Base-by-base conservation (phyloP, 441 rosid genomes). In the Euphorbia celastroides region DNA sequence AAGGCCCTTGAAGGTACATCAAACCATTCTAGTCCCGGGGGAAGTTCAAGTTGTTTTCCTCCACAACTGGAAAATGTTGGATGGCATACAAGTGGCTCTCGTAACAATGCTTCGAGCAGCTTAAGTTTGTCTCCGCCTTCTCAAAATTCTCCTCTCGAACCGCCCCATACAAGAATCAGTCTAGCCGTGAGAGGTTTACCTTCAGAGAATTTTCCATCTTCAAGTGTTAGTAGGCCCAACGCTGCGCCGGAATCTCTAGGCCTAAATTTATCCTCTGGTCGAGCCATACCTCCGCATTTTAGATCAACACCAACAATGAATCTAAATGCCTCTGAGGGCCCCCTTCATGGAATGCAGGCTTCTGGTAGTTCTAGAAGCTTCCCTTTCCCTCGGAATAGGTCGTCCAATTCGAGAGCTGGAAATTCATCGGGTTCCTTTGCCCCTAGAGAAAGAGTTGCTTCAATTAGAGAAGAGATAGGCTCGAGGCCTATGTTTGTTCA, bases 1-100 rank as follows among this genome's bases (percentile, higher is more conserved):
- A 92, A 81, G 82, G 84, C 91, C 63, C 87, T 86, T 72, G 96
- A 91, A 78, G 97, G 90, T 75, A 76, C 87, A 58, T 82, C 98
- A 36, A 82, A 82, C 72, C 87, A 73, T 67, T 81, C 88, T 52
- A 81, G 78, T 76, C 69, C 82, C n/a, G 80, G 78, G 50, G 86
- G 79, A 71, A 84, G 84, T 70, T 81, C 90, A 48, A 75, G 82
- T 75, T 70, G 74, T 69, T 61, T 72, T 78, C n/a, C n/a, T n/a
- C 78, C 80, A 44, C 89, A 81, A 69, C 71, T 76, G 61, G 91
- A 82, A 48, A 79, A 68, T 68, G 73, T 71, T 70, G 75, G 75
- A 67, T 80, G 82, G 71, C 77, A 69, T 75, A 67, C 69, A 70
- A 79, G 64, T 69, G 64, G 74, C 65, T 25, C 75, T 71, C 72